A percentile compares a stretch with the other conserved stretches of the same genome.
These are phyloP conservation scores for Neofusicoccum parvum DNA, from an alignment of 2,329 filamentous ascomycete genomes.

Conservation along the genomic window DNA sequence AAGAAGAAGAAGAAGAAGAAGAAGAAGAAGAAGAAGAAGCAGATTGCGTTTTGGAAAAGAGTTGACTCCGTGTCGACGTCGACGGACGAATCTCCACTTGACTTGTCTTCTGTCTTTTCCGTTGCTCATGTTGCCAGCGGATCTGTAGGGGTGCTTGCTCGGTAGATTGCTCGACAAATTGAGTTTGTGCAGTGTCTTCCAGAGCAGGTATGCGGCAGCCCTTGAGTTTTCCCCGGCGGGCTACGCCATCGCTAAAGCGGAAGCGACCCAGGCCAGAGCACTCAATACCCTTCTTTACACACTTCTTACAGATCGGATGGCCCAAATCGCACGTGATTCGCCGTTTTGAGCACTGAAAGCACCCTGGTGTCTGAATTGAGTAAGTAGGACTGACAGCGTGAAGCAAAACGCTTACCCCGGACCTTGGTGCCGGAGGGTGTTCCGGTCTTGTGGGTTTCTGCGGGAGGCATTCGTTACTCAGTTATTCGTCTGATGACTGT, in stretches of 20 bases:
- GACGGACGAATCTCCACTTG: background rate
- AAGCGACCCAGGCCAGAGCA: constrained; percentile 45
- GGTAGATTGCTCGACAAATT: background rate
- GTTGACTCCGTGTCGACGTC: background rate
- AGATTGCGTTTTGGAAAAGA: background rate
- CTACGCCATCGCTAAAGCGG: constrained; percentile 38
- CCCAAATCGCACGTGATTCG: constrained; percentile 45
- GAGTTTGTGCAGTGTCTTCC: background rate
- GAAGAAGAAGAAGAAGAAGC: background rate
- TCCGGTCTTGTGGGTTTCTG: background rate
- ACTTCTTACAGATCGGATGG: constrained; percentile 44
- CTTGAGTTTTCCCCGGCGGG: constrained; percentile 27
- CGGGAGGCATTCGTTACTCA: background rate
- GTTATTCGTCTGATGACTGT: background rate
- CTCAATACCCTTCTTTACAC: constrained; percentile 40
- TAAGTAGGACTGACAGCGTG: background rate
- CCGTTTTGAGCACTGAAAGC: constrained; percentile 42
- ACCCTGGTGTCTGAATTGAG: constrained; percentile 28
- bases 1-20: too few species aligned
- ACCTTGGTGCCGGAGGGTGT: background rate
- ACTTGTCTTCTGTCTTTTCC: background rate
- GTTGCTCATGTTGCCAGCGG: background rate
- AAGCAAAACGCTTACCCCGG: background rate
- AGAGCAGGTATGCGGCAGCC: constrained; percentile 25
- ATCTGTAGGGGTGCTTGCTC: background rate